Conservation (phyloP, 345 rosid species). For the Dipteronia dyeriana region DNA sequence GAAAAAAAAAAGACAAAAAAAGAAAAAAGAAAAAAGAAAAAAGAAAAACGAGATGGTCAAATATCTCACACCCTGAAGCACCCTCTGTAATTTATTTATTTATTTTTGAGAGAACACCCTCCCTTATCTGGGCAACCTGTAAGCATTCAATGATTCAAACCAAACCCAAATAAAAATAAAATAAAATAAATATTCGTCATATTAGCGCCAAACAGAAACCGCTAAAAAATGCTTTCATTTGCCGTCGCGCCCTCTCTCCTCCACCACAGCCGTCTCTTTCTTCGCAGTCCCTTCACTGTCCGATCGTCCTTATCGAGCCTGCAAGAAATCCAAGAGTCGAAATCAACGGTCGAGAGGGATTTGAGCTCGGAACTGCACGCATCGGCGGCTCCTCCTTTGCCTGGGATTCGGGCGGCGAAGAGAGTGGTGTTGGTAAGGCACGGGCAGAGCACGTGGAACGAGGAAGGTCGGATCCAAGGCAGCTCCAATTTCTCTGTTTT, state of each 20-base stretch:
- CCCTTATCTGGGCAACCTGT: conserved; percentile 13
- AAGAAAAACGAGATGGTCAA: too few species aligned
- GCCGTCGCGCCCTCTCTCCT: conserved; percentile 36
- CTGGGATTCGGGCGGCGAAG: conserved; percentile 57
- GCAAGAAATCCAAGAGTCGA: conserved; percentile 31
- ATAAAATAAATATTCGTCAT: neutral
- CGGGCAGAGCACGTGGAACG: conserved; percentile 98
- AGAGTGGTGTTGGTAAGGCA: conserved; percentile 91
- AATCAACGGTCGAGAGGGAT: conserved; percentile 20
- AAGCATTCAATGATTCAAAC: conserved; percentile 2
- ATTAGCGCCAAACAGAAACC: conserved; percentile 25
- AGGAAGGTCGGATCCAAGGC: conserved; percentile 92
- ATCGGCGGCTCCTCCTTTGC: conserved; percentile 35
- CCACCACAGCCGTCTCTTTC: conserved; percentile 30
- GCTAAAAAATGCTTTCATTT: conserved; percentile 45
- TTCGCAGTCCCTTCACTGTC: conserved; percentile 28
- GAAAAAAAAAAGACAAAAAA: too few species aligned
- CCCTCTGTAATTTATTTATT: too few species aligned
- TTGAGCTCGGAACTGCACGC: conserved; percentile 37
- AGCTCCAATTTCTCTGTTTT: conserved; percentile 84
- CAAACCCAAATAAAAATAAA: neutral
- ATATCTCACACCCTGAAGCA: too few species aligned
- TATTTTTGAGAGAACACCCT: too few species aligned
- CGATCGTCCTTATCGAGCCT: conserved; percentile 44
- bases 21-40: too few species aligned